These are phyloP conservation scores for Leccinum barrowsii DNA, from an alignment of 768 basidiomycete species.

Conservation along the genomic window DNA sequence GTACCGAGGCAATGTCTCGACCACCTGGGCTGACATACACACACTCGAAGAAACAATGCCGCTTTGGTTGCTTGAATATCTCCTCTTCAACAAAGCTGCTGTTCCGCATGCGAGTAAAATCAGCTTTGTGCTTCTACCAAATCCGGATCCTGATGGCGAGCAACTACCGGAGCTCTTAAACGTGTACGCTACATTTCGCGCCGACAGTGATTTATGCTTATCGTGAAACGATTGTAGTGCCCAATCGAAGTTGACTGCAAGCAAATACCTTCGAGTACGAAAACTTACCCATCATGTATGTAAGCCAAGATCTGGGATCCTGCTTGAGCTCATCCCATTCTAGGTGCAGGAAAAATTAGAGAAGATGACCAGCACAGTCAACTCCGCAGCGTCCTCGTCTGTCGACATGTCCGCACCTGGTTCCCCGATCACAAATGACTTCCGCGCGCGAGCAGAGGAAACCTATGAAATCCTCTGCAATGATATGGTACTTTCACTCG, in stretches of 20 bases:
- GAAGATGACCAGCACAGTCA: constrained; percentile 40
- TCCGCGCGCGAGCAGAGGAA: constrained; percentile 52
- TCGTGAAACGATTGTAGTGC: constrained; percentile 36
- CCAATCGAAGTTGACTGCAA: constrained; percentile 87
- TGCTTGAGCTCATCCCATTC: constrained; percentile 5
- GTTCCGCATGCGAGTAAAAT: constrained; percentile 63
- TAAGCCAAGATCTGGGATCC: constrained; percentile 4
- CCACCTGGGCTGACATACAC: constrained; percentile 49
- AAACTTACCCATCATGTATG: constrained; percentile 83
- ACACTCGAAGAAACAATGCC: constrained; percentile 77
- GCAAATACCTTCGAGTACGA: constrained; percentile 75
- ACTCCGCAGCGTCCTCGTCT: constrained; percentile 29
- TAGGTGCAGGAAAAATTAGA: constrained; percentile 85
- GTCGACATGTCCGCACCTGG: constrained; percentile 38
- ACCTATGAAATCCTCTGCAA: constrained; percentile 87
- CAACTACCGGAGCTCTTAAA: constrained; percentile 79
- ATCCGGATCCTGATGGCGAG: constrained; percentile 53
- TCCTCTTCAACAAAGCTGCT: constrained; percentile 64
- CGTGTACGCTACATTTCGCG: constrained; percentile 51
- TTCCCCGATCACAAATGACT: constrained; percentile 21
- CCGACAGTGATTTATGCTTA: background rate
- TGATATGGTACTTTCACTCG: constrained; percentile 73
- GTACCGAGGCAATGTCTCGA: constrained; percentile 69
- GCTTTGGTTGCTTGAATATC: constrained; percentile 83
- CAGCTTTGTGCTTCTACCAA: constrained; percentile 77